These are phyloP conservation scores for Ziziphus jujuba DNA, from an alignment of 306 rosid genomes.

Conservation along the genomic window DNA sequence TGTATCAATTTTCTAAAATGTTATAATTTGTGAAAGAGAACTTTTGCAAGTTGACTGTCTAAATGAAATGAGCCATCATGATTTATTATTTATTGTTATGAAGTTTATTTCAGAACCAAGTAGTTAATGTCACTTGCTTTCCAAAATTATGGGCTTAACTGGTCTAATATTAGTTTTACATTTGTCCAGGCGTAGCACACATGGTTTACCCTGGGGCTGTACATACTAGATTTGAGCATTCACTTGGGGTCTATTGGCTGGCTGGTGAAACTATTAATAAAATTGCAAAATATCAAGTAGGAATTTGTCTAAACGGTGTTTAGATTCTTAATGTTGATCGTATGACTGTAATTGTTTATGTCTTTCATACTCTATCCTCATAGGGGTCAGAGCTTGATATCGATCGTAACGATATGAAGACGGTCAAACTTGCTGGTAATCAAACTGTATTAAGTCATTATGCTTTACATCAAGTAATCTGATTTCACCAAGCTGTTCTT, in stretches of 20 bases:
- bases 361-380: conserved; percentile 28
- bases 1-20: too few species aligned
- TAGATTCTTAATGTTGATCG: conserved; percentile 4
- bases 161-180: conserved; percentile 1
- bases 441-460: conserved; percentile 11
- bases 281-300: conserved; percentile 64
- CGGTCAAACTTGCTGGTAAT: conserved; percentile 92
- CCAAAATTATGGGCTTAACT: too few species aligned
- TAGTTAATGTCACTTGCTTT: too few species aligned
- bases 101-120: too few species aligned
- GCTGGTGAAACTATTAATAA: conserved; percentile 76
- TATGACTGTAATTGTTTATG: conserved; percentile 3
- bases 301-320: conserved; percentile 15
- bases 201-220: conserved; percentile 94
- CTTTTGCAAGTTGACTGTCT: too few species aligned
- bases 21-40: too few species aligned
- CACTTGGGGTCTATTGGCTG: conserved; percentile 93
- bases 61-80: too few species aligned
- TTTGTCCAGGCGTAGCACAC: conserved; percentile 61
- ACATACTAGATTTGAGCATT: conserved; percentile 94
- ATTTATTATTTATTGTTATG: too few species aligned
- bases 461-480: conserved; percentile 21
- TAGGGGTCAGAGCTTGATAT: conserved; percentile 84
- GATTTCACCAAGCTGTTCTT: conserved; percentile 16
- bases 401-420: conserved; percentile 64